Evolutionary conservation across 75 land plant species (phyloP), one percentile per base, ranked within the genome.

Genomic region (Gnetum montanum): DNA sequence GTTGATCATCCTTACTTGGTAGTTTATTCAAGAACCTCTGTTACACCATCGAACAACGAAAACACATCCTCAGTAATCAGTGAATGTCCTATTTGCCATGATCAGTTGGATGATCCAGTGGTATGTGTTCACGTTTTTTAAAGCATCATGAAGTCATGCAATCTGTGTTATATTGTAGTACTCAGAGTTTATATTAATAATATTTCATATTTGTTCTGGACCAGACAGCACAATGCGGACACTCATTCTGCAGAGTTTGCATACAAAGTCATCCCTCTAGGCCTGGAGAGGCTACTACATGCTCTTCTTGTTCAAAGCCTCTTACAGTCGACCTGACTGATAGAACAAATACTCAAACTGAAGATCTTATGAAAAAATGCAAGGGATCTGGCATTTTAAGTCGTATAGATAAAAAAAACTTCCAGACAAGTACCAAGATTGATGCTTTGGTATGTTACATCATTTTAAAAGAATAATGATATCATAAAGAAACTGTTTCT

Each of bases 1-100:
- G 97, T 91, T 46, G 80, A 91, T 60, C 97, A 91, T 73, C 97
- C 97, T 22, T 91, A 91, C 49, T 82, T 91, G 56, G 92, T 91
- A 54, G 73, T 87, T 2, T 84, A 73, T 70, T 80, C 88, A 31
- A 46, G 28, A 34, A 66, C 63, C 36, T 34, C 69, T 34, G 46
- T 54, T 28, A 6, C 43, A 38, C 29, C 34, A 45, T 7, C 36
- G 16, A 27, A 54, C 7, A 31, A 49, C 10, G 35, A 43, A 22
- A 23, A 46, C 12, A 15, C 61, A 23, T 24, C 34, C 15, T 43
- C 20, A 44, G 46, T 44, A 27, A 54, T 63, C 29, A 59, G 44
- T 49, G 29, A 30, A 2, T 82, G 97, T 64, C 71, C 85, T 4
- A 58, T 87, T 26, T 91, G 97, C 60, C 65, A 75, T 53, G 83